Base-by-base conservation (phyloP, 177 flowering plant species). In the Vitis hybrid region DNA sequence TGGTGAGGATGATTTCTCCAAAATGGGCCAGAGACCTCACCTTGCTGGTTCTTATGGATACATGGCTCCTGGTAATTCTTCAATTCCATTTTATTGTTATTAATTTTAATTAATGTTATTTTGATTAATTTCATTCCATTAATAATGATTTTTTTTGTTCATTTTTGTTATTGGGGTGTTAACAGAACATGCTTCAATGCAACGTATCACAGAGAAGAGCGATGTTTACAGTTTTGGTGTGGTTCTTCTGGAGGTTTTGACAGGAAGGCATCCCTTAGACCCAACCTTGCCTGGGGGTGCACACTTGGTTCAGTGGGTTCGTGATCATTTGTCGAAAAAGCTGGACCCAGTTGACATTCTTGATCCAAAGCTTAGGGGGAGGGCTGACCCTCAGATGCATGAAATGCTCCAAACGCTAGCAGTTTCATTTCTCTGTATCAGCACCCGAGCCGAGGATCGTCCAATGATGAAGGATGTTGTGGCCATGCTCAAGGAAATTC, bases 1-100 rank as follows among this genome's bases (percentile, higher is more conserved):
- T 67, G 46, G 52, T 51, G 75, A 57, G 46, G 77, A 68, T 60
- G 85, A 75, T 50, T 18, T 30, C 27, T 62, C 78, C 7, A 84
- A 81, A 67, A 64, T 66, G 65, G 74, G 54, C 62, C 81, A 72
- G 27, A 85, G 85, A 66, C 90, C 89, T 71, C 84, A 80, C 2
- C 79, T 93, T 52, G 97, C 94, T 15, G 98, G 97, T n/a, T 93
- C 98, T 55, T 90, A 91, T 67, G 98, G 98, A 14, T 91, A 93
- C 77, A 90, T 90, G 90, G 98, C 97, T 79, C 98, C 98, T 32
- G 97, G 95, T 89, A 87, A 57, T 11, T 63, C 15, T 51, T 66
- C 32, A 16, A 14, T 50, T 35, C 7, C 8, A 35, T 35, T 35
- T 35, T 35, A 7, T 35, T 35, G 46, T 5, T 5, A 5, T 52